phyloP scores from a whole-genome alignment of 768 basidiomycete species.

The Collybia sp. region DNA sequence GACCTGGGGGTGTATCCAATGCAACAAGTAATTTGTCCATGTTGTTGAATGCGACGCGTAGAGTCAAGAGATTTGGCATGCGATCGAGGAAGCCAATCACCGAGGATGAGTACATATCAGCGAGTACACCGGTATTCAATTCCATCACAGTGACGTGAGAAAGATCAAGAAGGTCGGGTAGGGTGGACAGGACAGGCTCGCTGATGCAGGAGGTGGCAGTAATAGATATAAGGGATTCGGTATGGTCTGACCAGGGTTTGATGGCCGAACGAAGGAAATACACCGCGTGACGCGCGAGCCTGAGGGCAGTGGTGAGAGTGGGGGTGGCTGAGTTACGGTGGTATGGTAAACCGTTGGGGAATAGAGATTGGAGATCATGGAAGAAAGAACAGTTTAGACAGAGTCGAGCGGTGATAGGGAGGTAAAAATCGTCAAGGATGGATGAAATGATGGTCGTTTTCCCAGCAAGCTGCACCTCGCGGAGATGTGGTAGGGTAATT shows the following conservation, averaged over 20 bases:
- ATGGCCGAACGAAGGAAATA: slow-evolving; percentile 12
- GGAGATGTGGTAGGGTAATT: slow-evolving; percentile 18
- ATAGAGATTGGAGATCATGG: slow-evolving; percentile 19
- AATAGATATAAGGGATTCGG: slow-evolving; percentile 14
- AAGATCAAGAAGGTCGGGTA: slow-evolving; percentile 15
- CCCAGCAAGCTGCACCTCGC: slow-evolving; percentile 23
- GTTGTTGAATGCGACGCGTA: slow-evolving; percentile 24
- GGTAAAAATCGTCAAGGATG: slow-evolving; percentile 17
- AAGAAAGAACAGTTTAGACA: slow-evolving; percentile 20
- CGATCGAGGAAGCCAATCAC: slow-evolving; percentile 15
- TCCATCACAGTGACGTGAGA: slow-evolving; percentile 23
- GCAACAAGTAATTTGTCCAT: slow-evolving; percentile 14
- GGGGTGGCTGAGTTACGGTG: neutral
- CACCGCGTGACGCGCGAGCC: slow-evolving; percentile 19
- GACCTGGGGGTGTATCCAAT: slow-evolving; percentile 5
- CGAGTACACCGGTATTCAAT: slow-evolving; percentile 22
- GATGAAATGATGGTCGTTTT: slow-evolving; percentile 18
- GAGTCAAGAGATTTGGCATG: slow-evolving; percentile 15
- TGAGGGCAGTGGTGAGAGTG: slow-evolving; percentile 1
- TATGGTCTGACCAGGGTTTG: slow-evolving; percentile 15
- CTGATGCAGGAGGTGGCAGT: slow-evolving; percentile 17
- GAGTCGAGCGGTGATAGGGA: slow-evolving; percentile 19
- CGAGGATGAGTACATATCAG: slow-evolving; percentile 14
- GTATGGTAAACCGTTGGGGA: slow-evolving; percentile 20
- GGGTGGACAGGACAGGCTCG: slow-evolving; percentile 12